Conservation (phyloP, 2,329 filamentous ascomycete genomes). For the Clonostachys rhizophaga region DNA sequence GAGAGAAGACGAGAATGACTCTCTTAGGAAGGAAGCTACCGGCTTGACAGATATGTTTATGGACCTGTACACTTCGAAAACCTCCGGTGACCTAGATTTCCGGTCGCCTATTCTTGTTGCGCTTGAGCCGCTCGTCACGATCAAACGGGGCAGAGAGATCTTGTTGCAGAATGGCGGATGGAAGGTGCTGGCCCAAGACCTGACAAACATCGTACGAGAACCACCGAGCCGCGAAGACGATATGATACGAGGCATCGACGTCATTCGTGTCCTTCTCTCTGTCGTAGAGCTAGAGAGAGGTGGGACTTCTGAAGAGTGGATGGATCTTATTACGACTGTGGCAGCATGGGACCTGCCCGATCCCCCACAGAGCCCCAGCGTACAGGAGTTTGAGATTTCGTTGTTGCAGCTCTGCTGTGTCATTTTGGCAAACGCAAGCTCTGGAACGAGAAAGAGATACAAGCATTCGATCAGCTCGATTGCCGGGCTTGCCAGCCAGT, state of each 20-base stretch:
- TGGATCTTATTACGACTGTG: slow-evolving; percentile 45
- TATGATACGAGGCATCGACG: slow-evolving; percentile 45
- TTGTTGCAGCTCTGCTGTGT: slow-evolving; percentile 50
- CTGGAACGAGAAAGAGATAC: slow-evolving; percentile 44
- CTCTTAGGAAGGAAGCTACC: slow-evolving; percentile 48
- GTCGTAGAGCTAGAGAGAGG: slow-evolving; percentile 41
- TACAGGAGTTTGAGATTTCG: slow-evolving; percentile 47
- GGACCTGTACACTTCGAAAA: slow-evolving; percentile 48
- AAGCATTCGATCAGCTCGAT: slow-evolving; percentile 45
- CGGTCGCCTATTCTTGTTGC: slow-evolving; percentile 53
- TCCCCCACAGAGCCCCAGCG: slow-evolving; percentile 7
- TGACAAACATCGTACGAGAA: slow-evolving; percentile 22
- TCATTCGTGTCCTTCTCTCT: slow-evolving; percentile 49
- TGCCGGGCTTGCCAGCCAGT: slow-evolving; percentile 31
- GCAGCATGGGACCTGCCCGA: slow-evolving; percentile 40
- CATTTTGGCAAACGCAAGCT: slow-evolving; percentile 39
- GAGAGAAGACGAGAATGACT: slow-evolving; percentile 62
- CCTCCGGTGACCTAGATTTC: slow-evolving; percentile 39
- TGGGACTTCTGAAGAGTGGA: slow-evolving; percentile 48
- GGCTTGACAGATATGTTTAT: slow-evolving; percentile 61
- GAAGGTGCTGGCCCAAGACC: slow-evolving; percentile 43
- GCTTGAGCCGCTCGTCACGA: slow-evolving; percentile 50
- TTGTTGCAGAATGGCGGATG: slow-evolving; percentile 51
- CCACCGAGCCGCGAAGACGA: slow-evolving; percentile 13
- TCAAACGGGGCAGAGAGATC: slow-evolving; percentile 37